Conservation (phyloP, 306 rosid species). For the Dalbergia oliveri region DNA sequence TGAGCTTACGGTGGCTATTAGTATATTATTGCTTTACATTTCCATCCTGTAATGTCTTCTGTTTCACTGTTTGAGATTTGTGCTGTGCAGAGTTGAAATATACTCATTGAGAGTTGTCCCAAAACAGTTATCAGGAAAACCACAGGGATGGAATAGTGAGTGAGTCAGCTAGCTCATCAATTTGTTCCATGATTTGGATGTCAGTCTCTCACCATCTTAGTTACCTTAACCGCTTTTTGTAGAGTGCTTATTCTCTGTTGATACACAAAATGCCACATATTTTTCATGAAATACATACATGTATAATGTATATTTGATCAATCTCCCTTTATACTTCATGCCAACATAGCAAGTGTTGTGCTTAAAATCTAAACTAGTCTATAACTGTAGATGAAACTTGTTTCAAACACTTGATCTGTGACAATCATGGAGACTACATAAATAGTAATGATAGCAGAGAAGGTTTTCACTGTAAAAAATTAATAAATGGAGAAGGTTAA, state of each 20-base stretch:
- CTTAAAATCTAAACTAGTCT: not conserved
- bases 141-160: constrained; percentile 84
- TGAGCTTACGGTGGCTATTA: not conserved
- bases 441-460: not conserved
- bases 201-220: constrained; percentile 35
- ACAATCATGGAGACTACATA: constrained; percentile 7
- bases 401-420: not conserved
- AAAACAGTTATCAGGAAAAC: constrained; percentile 71
- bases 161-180: constrained; percentile 56
- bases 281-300: not conserved
- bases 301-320: constrained; percentile 11
- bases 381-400: not conserved
- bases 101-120: constrained; percentile 75
- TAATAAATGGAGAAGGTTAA: not conserved
- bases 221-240: not conserved
- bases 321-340: constrained; percentile 6
- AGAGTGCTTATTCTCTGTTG: constrained; percentile 7
- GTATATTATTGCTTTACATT: not conserved
- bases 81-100: constrained; percentile 65
- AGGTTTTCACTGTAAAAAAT: not conserved
- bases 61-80: not conserved
- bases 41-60: constrained; percentile 1
- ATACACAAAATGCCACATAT: constrained; percentile 9
- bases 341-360: constrained; percentile 23
- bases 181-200: constrained; percentile 40